A percentile compares a stretch with the other conserved stretches of the same genome.
Evolutionary conservation across 2,329 filamentous ascomycete genomes (phyloP).

Genomic region (Zymoseptoria crescenta): DNA sequence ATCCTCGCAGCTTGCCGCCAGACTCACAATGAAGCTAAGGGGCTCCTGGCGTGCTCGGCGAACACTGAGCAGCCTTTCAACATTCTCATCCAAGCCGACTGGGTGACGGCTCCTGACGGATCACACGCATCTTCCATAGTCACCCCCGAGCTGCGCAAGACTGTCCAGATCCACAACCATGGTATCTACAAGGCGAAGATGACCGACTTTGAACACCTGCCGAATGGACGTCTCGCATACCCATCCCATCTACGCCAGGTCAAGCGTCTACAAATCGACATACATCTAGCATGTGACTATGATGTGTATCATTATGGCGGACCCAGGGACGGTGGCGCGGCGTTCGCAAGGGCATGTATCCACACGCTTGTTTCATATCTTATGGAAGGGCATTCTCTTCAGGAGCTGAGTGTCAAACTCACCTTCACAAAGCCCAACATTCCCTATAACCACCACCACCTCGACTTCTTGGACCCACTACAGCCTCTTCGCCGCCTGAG

Average conservation of each 20-base stretch:
- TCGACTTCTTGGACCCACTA: neutral
- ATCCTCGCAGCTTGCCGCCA: neutral
- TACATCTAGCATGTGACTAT: neutral
- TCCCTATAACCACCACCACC: too few species aligned
- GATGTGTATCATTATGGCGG: neutral
- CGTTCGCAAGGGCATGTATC: neutral
- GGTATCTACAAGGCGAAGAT: neutral
- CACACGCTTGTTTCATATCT: neutral
- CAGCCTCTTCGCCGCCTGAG: neutral
- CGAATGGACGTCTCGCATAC: neutral
- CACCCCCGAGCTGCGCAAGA: neutral
- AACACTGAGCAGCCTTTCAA: neutral
- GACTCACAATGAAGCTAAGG: neutral
- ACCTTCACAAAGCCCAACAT: neutral
- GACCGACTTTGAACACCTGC: neutral
- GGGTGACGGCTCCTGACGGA: neutral
- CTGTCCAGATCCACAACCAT: neutral
- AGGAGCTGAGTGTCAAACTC: neutral
- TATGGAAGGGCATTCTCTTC: neutral
- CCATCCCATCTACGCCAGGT: neutral
- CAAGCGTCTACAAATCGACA: neutral
- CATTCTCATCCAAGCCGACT: neutral
- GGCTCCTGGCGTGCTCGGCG: neutral
- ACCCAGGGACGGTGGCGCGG: neutral
- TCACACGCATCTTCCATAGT: neutral